Evolutionary conservation across 1,284 basidiomycete genomes (phyloP).

Genomic region (Cryptococcus sp.): DNA sequence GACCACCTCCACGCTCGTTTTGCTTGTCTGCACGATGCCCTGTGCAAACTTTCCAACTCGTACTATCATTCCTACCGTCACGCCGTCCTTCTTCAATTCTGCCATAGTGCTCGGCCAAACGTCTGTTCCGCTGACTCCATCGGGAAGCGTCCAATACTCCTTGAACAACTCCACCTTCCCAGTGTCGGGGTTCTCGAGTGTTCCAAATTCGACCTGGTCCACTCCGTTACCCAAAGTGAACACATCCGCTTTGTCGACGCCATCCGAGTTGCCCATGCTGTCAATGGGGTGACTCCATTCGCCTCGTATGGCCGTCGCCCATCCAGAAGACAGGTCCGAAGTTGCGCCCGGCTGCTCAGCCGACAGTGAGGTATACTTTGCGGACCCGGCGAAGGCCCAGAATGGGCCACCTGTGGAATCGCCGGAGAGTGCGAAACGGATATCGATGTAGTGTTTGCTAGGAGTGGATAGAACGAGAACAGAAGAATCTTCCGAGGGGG

Average conservation of each 20-base stretch:
- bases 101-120: slow-evolving; percentile 1
- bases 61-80: slow-evolving; percentile 4
- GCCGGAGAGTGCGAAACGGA: slow-evolving; percentile 14
- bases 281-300: slow-evolving; percentile 19
- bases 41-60: slow-evolving; percentile 10
- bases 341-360: too few species aligned
- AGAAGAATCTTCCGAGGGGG: slow-evolving; percentile 14
- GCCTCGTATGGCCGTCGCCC: slow-evolving; percentile 7
- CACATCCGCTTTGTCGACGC: slow-evolving; percentile 11
- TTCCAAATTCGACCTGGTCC: slow-evolving; percentile 17
- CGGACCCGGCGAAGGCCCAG: slow-evolving; percentile 17
- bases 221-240: slow-evolving; percentile 10
- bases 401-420: slow-evolving; percentile 12
- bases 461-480: slow-evolving; percentile 13
- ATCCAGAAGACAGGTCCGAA: slow-evolving; percentile 1
- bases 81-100: slow-evolving; percentile 2
- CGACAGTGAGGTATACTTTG: slow-evolving; percentile 5
- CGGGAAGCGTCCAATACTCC: slow-evolving; percentile 17
- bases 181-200: slow-evolving; percentile 16
- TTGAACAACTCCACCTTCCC: slow-evolving; percentile 13
- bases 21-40: slow-evolving; percentile 8
- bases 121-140: background rate
- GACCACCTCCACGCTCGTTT: too few species aligned
- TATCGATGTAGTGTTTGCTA: slow-evolving; percentile 12
- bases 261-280: slow-evolving; percentile 12